These are phyloP conservation scores for Dianthus caryophyllus DNA, from an alignment of 148 eudicot genomes.

Conservation along the genomic window DNA sequence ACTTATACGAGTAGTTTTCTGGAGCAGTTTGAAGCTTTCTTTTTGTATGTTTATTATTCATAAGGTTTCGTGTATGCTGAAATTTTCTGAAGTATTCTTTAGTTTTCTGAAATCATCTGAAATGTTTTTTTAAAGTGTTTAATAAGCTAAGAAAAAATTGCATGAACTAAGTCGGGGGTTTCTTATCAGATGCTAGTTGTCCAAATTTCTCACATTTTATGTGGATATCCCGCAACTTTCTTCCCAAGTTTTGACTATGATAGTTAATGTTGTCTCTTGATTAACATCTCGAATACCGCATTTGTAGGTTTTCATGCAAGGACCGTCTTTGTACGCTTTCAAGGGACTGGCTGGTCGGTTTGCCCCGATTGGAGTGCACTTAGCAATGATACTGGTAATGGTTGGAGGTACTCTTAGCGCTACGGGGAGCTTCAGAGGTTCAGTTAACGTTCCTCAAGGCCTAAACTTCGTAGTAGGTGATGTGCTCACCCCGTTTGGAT, in stretches of 20 bases:
- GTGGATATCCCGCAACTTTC: neutral
- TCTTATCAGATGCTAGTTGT: neutral
- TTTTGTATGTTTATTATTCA: no score
- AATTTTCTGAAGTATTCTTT: no score
- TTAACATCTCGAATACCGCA: conserved; percentile 9
- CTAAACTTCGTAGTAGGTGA: conserved; percentile 87
- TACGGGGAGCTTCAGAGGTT: conserved; percentile 90
- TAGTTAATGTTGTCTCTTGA: neutral
- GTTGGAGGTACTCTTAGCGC: conserved; percentile 92
- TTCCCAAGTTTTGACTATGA: neutral
- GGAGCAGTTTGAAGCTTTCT: no score
- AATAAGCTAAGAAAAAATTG: no score
- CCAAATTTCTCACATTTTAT: neutral
- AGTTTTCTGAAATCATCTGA: no score
- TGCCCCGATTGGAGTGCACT: conserved; percentile 94
- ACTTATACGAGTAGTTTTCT: no score
- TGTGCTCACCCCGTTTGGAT: conserved; percentile 75
- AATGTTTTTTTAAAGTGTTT: no score
- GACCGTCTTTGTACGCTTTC: conserved; percentile 87
- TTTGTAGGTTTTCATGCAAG: conserved; percentile 76
- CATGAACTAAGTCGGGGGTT: neutral
- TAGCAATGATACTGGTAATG: conserved; percentile 87
- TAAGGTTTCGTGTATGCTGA: no score
- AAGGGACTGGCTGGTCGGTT: conserved; percentile 90
- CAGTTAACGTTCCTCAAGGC: conserved; percentile 90